phyloP scores from a whole-genome alignment of 1,284 basidiomycete genomes.

The Termitomyces sp. region DNA sequence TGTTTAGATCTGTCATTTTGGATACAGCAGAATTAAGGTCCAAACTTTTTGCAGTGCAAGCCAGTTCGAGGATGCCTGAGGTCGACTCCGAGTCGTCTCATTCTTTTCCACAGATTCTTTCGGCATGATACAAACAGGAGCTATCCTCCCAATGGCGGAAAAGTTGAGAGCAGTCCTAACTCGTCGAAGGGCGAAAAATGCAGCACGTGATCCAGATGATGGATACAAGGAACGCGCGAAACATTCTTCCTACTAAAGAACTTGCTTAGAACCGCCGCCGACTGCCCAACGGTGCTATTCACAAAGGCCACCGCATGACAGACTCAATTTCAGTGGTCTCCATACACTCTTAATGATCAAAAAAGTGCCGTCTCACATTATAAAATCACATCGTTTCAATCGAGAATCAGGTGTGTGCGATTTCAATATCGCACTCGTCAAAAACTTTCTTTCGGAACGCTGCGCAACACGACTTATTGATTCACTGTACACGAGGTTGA shows the following conservation, averaged over 20 bases:
- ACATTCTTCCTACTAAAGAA: not conserved
- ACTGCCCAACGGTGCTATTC: not conserved
- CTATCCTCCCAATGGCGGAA: not conserved
- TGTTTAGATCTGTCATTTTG: not conserved
- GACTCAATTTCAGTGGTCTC: not conserved
- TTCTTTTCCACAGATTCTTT: not conserved
- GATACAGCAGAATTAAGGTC: not conserved
- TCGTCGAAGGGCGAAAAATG: not conserved
- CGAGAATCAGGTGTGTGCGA: not conserved
- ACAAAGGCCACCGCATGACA: not conserved
- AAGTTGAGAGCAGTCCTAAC: not conserved
- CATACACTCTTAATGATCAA: not conserved
- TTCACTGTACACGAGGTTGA: not conserved
- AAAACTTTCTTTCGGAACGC: not conserved
- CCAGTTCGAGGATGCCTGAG: constrained; percentile 45
- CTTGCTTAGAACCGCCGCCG: too few relatives aligned
- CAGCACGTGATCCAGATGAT: not conserved
- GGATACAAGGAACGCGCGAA: not conserved
- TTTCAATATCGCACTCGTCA: not conserved
- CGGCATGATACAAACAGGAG: not conserved
- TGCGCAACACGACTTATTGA: not conserved
- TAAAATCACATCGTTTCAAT: not conserved
- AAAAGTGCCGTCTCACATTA: not conserved
- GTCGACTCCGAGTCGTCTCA: not conserved
- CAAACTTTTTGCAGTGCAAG: constrained; percentile 41